Conservation (phyloP, 257 asterid species). For the Hygrophila difformis region DNA sequence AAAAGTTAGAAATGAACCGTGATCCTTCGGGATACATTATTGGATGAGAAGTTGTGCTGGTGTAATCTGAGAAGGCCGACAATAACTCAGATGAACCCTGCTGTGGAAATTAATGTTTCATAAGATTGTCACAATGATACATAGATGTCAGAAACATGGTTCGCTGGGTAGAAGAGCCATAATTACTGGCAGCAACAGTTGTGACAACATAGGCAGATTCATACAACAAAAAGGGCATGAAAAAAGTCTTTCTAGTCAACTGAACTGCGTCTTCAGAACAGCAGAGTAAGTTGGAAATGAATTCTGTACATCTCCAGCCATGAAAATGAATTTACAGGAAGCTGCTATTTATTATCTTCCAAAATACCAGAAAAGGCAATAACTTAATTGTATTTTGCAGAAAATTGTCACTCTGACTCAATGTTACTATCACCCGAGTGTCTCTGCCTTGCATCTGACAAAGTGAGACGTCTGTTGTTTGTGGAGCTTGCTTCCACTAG, state of each 20-base stretch:
- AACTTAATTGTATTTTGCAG: constrained; percentile 29
- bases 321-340: constrained; percentile 67
- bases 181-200: constrained; percentile 40
- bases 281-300: constrained; percentile 38
- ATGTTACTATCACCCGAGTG: constrained; percentile 67
- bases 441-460: constrained; percentile 66
- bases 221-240: constrained; percentile 58
- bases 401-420: constrained; percentile 61
- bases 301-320: constrained; percentile 62
- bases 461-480: constrained; percentile 50
- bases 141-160: constrained; percentile 27
- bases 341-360: constrained; percentile 46
- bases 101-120: constrained; percentile 12
- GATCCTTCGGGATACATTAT: constrained; percentile 9
- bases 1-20: constrained; percentile 16
- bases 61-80: constrained; percentile 13
- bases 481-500: constrained; percentile 56
- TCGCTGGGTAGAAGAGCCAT: constrained; percentile 21
- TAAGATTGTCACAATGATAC: constrained; percentile 25
- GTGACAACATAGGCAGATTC: constrained; percentile 55
- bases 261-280: constrained; percentile 47
- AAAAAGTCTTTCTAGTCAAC: constrained; percentile 47
- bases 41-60: constrained; percentile 15
- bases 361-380: constrained; percentile 32
- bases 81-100: constrained; percentile 19